Evolutionary conservation across 2,329 filamentous ascomycete genomes (phyloP).

Genomic region (Metarhizium sp.): DNA sequence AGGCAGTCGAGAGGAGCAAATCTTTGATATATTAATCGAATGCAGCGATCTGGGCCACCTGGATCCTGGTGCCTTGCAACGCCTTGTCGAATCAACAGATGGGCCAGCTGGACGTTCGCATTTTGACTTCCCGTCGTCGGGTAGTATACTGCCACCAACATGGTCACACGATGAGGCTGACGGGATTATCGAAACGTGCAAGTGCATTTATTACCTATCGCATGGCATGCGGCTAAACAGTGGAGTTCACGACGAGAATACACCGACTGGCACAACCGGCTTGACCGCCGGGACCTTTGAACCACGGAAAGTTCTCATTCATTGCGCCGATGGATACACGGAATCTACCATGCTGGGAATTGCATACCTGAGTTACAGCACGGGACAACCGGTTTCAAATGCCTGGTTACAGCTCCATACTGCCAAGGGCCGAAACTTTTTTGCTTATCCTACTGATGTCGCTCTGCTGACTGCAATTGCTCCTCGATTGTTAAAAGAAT

Average conservation of each 20-base stretch:
- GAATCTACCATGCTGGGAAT: constrained; percentile 84
- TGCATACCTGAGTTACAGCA: constrained; percentile 88
- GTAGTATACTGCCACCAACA: constrained; percentile 78
- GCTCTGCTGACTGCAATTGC: constrained; percentile 70
- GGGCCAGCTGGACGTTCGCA: constrained; percentile 25
- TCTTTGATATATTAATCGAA: constrained; percentile 82
- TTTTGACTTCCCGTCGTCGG: constrained; percentile 83
- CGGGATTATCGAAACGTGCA: constrained; percentile 74
- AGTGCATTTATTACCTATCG: constrained; percentile 80
- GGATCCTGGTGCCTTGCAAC: constrained; percentile 55
- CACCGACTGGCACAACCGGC: constrained; percentile 6
- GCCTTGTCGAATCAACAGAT: constrained; percentile 48
- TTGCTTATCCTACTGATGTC: constrained; percentile 88
- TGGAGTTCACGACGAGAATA: constrained; percentile 15
- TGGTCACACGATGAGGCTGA: constrained; percentile 79
- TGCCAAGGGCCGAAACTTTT: constrained; percentile 80
- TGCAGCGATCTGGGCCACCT: constrained; percentile 77
- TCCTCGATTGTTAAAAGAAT: constrained; percentile 62
- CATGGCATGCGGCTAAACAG: constrained; percentile 44
- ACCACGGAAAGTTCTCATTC: constrained; percentile 69
- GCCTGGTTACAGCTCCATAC: constrained; percentile 85
- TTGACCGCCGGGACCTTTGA: constrained; percentile 13
- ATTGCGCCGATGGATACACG: constrained; percentile 93
- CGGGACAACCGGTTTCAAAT: constrained; percentile 68
- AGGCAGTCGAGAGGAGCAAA: constrained; percentile 43